phyloP scores from a whole-genome alignment of 2,329 filamentous ascomycete genomes.

The Paramyrothecium sp. region DNA sequence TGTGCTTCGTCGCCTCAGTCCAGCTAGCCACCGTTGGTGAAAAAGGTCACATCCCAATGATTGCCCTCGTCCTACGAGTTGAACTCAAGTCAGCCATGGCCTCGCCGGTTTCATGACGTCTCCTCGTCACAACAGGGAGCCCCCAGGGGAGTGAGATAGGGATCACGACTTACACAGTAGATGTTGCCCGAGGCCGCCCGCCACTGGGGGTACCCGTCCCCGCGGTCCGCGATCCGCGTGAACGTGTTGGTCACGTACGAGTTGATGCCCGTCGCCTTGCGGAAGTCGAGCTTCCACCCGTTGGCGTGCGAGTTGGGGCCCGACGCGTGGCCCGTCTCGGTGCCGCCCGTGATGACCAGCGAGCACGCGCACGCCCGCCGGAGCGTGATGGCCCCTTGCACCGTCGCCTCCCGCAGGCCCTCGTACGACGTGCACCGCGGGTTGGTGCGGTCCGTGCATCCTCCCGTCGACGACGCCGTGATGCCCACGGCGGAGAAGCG shows the following conservation, averaged over 20 bases:
- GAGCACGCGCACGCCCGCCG: constrained; percentile 18
- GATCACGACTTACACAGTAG: constrained; percentile 17
- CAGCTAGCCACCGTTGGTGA: neutral
- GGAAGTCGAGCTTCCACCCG: constrained; percentile 22
- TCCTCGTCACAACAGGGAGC: neutral
- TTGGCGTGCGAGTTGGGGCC: constrained; percentile 17
- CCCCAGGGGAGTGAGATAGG: too few relatives aligned
- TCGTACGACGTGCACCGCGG: constrained; percentile 20
- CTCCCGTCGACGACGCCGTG: constrained; percentile 14
- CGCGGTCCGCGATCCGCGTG: constrained; percentile 14
- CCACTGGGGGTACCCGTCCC: constrained; percentile 16
- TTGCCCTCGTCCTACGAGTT: constrained; percentile 15
- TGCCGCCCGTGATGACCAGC: constrained; percentile 18
- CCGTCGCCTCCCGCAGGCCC: constrained; percentile 17
- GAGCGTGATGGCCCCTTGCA: constrained; percentile 20
- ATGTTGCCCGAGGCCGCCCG: constrained; percentile 19
- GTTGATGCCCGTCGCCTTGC: constrained; percentile 13
- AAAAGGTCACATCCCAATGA: constrained; percentile 17
- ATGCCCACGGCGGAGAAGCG: constrained; percentile 18
- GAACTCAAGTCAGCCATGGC: neutral
- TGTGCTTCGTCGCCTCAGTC: neutral
- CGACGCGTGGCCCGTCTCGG: constrained; percentile 18
- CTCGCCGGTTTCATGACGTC: too few relatives aligned
- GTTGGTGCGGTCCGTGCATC: constrained; percentile 15
- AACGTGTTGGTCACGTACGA: constrained; percentile 17